Percentiles rank a stretch among this genome's conserved stretches.
Evolutionary conservation across 345 rosid genomes (phyloP).

Genomic region (Citrus medica): DNA sequence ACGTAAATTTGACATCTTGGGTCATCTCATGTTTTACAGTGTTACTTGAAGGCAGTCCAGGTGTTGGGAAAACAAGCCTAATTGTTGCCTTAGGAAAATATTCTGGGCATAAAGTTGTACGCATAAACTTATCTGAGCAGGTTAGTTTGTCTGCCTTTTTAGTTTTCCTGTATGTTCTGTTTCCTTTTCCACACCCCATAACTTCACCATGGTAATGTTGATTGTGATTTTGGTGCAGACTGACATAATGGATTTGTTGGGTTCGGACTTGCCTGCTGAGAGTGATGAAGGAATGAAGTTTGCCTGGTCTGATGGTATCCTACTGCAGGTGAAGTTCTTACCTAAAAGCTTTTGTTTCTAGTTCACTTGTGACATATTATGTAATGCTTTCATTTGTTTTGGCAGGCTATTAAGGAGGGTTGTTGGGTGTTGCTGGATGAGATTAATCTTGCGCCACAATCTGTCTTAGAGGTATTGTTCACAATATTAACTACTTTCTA

Average conservation of each 20-base stretch:
- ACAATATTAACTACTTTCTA: not conserved
- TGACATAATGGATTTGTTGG: constrained; percentile 97
- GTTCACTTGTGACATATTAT: not conserved
- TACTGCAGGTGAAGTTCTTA: constrained; percentile 63
- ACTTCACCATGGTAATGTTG: not conserved
- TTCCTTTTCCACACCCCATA: not conserved
- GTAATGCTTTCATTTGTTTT: constrained; percentile 4
- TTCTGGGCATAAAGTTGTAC: constrained; percentile 94
- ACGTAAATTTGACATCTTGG: constrained; percentile 8
- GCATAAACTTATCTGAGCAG: constrained; percentile 98
- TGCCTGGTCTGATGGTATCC: constrained; percentile 96
- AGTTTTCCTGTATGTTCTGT: not conserved
- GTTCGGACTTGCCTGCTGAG: constrained; percentile 91
- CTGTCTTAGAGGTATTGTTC: constrained; percentile 74
- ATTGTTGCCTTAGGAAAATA: constrained; percentile 81
- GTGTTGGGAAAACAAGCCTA: constrained; percentile 97
- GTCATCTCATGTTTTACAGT: constrained; percentile 37
- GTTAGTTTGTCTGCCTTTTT: constrained; percentile 25
- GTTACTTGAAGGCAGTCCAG: constrained; percentile 95
- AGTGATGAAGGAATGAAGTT: constrained; percentile 85
- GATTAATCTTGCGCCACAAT: constrained; percentile 97
- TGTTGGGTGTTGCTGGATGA: constrained; percentile 97
- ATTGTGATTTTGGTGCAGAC: constrained; percentile 56
- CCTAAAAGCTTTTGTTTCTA: not conserved
- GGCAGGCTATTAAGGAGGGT: constrained; percentile 92